Evolutionary conservation across 2,329 filamentous ascomycete species (phyloP), one percentile per base, ranked within the genome.

Genomic region (Furcasterigmium sp.): DNA sequence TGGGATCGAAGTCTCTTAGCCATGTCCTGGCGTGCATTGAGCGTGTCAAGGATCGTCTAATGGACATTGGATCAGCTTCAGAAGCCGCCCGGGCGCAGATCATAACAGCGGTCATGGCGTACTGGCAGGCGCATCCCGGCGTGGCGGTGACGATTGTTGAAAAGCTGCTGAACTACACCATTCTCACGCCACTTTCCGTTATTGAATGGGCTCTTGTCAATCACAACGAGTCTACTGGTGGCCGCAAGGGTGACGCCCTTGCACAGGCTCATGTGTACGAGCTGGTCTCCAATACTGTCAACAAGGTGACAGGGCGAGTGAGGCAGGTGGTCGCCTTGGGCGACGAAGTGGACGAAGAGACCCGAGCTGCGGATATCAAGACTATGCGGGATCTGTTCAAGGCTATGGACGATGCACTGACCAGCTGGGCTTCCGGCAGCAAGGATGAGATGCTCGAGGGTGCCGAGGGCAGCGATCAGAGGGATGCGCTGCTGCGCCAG

Each of bases 11-110:
- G 66, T 96, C 91, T 1, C 79, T 98, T 25, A 96, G 91, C 11
- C 93, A 98, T 63, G 89, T 96, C 4, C 79, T 98, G 14, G 94
- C 91, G 8, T 95, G 87, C 62, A 95, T 98, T 51, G 93, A 98
- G 64, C 85, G 93, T 46, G 91, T 86, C 67, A 95, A 95, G 67
- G 87, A 91, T 43, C 83, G 90, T 23, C 80, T 98, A 1, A 72
- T 95, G 3, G 82, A 86, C 45, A 83, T 91, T 29, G 89, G 88
- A 1, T 75, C 83, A 2, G 76, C 81, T 37, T 91, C 87, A 0
- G 80, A 89, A 46, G 76, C 77, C 3, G 90, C 89, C 2, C 82
- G 90, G 32, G 78, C 82, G 34, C 93, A 98, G 64, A 95, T 98
- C 56, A 87, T 97, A 53, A 80, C 84, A 5, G 87, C 87, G 5